These are phyloP conservation scores for Penstemon davidsonii DNA, from an alignment of 257 asterid species.

Conservation along the genomic window DNA sequence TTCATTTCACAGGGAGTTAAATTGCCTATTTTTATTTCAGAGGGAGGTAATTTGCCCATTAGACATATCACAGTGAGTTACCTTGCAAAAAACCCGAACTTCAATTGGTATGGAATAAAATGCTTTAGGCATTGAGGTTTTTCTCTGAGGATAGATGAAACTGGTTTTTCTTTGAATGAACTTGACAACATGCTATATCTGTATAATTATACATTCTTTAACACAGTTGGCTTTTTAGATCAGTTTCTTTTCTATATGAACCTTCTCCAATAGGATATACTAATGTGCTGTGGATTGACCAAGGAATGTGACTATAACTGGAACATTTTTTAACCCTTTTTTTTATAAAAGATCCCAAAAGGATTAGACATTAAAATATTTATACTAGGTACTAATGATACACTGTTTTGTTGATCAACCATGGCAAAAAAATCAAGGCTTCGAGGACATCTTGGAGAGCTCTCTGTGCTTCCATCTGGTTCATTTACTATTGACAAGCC, in stretches of 20 bases:
- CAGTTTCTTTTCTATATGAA: conserved; percentile 2
- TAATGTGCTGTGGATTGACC: not conserved
- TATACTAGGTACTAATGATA: conserved; percentile 17
- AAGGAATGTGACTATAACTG: not conserved
- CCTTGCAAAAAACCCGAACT: no score
- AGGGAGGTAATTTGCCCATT: no score
- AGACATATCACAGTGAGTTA: no score
- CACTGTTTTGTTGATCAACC: conserved; percentile 22
- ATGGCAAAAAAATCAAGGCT: conserved; percentile 48
- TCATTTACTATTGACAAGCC: conserved; percentile 80
- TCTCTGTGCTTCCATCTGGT: conserved; percentile 75
- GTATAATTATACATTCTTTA: not conserved
- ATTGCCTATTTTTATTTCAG: no score
- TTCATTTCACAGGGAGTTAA: no score
- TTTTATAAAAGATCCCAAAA: not conserved
- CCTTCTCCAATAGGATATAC: not conserved
- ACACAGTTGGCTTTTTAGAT: not conserved
- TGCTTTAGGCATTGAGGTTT: not conserved
- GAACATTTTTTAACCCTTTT: not conserved
- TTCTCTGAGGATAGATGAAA: not conserved
- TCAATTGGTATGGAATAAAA: conserved; percentile 11
- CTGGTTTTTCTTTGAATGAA: not conserved
- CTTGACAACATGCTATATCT: not conserved
- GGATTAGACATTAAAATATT: not conserved
- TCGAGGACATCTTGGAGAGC: conserved; percentile 88